These are phyloP conservation scores for Penicillium dipodomyicola DNA, from an alignment of 495 filamentous ascomycete species.

Conservation along the genomic window DNA sequence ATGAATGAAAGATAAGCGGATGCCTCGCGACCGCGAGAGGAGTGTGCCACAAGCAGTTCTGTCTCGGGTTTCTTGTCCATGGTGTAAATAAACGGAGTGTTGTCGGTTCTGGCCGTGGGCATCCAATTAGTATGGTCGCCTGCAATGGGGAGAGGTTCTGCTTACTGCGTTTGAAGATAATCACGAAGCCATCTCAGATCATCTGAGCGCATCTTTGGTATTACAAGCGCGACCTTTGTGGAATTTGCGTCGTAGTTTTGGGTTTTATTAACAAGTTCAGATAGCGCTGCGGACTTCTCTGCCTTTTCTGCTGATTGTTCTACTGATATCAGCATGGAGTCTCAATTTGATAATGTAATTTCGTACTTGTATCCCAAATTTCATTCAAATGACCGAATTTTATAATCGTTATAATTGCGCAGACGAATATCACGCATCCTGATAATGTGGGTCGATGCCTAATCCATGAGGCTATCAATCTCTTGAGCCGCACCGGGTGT, in stretches of 20 bases:
- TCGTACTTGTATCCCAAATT: background rate
- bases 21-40: conserved; percentile 39
- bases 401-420: background rate
- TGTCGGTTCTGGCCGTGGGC: conserved; percentile 14
- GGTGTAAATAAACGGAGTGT: conserved; percentile 39
- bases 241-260: background rate
- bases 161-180: conserved; percentile 4
- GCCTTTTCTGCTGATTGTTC: background rate
- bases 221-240: background rate
- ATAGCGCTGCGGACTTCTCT: background rate
- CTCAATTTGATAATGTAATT: background rate
- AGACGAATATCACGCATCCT: background rate
- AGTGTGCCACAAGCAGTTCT: conserved; percentile 31
- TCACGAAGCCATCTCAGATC: conserved; percentile 5
- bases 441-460: background rate
- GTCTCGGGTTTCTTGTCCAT: conserved; percentile 32
- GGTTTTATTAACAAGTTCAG: background rate
- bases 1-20: conserved; percentile 44
- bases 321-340: background rate
- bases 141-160: background rate
- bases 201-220: conserved; percentile 8
- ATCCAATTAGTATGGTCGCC: background rate
- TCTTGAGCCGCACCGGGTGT: background rate
- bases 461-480: background rate
- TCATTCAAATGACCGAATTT: background rate